phyloP scores from a whole-genome alignment of 31 red algal genomes.

The Odonthalia washingtoniensis region DNA sequence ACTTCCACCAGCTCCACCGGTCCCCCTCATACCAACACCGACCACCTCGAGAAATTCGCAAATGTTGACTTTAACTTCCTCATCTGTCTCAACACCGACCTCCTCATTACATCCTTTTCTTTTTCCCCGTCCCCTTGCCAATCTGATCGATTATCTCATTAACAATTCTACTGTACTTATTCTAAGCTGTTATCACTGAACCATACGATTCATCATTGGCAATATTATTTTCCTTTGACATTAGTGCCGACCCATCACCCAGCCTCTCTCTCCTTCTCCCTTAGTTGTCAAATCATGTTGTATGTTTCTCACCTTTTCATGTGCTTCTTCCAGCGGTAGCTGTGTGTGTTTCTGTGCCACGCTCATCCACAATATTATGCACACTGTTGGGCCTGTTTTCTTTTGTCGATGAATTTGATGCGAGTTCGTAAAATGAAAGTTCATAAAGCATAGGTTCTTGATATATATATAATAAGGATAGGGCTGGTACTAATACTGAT shows the following conservation, averaged over 20 bases:
- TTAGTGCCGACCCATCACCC: constrained; percentile 74
- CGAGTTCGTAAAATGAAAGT: no score
- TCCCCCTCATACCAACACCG: constrained; percentile 34
- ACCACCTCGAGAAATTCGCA: constrained; percentile 67
- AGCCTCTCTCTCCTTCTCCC: constrained; percentile 36
- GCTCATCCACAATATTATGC: constrained; percentile 88
- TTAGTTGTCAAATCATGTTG: constrained; percentile 34
- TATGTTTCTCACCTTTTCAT: constrained; percentile 28
- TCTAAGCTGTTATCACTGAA: constrained; percentile 52
- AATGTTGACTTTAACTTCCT: constrained; percentile 65
- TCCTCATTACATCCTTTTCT: constrained; percentile 66
- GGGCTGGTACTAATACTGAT: no score
- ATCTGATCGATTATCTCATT: constrained; percentile 64
- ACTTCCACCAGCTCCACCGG: not conserved
- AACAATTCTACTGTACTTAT: constrained; percentile 75
- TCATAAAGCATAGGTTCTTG: no score
- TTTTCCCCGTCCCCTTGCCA: constrained; percentile 76
- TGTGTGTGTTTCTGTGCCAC: constrained; percentile 12
- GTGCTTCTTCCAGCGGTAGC: constrained; percentile 62
- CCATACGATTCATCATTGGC: constrained; percentile 62
- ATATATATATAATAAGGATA: no score
- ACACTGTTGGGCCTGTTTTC: constrained; percentile 92
- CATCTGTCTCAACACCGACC: constrained; percentile 81
- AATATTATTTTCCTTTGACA: constrained; percentile 67
- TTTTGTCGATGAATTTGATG: no score